A percentile compares a stretch with the other conserved stretches of the same genome.
Evolutionary conservation across 2,329 filamentous ascomycete genomes (phyloP).

Genomic region (Clonostachys byssicola): DNA sequence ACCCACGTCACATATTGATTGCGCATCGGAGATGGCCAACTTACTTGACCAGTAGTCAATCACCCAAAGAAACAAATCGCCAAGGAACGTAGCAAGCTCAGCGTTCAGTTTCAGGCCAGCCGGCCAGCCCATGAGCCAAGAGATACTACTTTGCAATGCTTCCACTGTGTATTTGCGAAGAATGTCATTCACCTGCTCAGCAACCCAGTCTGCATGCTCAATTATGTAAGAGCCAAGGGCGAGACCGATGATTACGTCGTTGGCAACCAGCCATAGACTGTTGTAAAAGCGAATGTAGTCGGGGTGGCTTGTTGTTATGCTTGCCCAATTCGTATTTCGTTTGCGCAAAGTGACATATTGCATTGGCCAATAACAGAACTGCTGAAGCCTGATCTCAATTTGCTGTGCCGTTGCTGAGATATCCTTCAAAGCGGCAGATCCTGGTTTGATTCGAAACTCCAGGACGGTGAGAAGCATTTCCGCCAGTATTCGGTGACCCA

Average conservation of each 20-base stretch:
- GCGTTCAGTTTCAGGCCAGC: slow-evolving; percentile 93
- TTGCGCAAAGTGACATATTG: slow-evolving; percentile 91
- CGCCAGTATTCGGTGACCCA: slow-evolving; percentile 75
- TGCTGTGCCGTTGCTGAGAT: slow-evolving; percentile 96
- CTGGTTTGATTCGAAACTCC: slow-evolving; percentile 78
- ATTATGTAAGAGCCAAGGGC: slow-evolving; percentile 95
- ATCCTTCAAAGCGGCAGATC: slow-evolving; percentile 85
- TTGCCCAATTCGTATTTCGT: slow-evolving; percentile 89
- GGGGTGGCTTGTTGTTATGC: slow-evolving; percentile 89
- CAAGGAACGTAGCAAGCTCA: slow-evolving; percentile 88
- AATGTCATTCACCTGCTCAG: slow-evolving; percentile 70
- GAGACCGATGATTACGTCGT: slow-evolving; percentile 98
- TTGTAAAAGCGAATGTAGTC: slow-evolving; percentile 99
- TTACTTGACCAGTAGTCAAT: slow-evolving; percentile 94
- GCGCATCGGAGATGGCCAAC: slow-evolving; percentile 16
- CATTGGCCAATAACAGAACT: slow-evolving; percentile 98
- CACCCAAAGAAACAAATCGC: slow-evolving; percentile 95
- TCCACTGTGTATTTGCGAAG: slow-evolving; percentile 82
- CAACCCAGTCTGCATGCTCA: slow-evolving; percentile 85
- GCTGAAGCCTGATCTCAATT: slow-evolving; percentile 92
- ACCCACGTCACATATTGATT: background rate
- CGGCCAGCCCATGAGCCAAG: slow-evolving; percentile 94
- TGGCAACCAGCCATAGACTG: slow-evolving; percentile 95
- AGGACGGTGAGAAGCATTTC: slow-evolving; percentile 75
- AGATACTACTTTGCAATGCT: slow-evolving; percentile 82